phyloP scores from a whole-genome alignment of 257 asterid genomes.

The Solanum pennellii region DNA sequence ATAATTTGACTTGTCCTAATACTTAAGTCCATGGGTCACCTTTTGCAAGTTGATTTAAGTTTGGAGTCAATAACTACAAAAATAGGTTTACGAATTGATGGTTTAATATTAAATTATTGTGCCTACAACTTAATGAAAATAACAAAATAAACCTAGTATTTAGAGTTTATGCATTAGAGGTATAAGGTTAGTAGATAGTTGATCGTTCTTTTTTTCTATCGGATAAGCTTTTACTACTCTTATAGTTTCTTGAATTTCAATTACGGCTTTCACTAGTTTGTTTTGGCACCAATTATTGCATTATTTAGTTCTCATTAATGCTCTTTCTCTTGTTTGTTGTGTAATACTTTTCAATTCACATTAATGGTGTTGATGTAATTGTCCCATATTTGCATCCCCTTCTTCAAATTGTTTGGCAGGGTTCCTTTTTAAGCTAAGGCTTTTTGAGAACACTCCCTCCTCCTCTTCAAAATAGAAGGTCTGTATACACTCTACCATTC shows the following conservation, averaged over 20 bases:
- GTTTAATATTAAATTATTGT: not conserved
- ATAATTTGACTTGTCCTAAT: not conserved
- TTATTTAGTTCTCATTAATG: not conserved
- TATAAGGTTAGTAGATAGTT: not conserved
- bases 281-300: not conserved
- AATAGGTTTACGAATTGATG: not conserved
- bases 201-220: accelerated
- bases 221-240: not conserved
- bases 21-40: not conserved
- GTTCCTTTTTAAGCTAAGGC: accelerated
- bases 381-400: not conserved
- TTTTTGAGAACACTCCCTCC: not conserved
- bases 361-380: not conserved
- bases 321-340: not conserved
- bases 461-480: not conserved
- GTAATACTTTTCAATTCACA: not conserved
- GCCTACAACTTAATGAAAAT: not conserved
- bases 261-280: not conserved
- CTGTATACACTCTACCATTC: accelerated
- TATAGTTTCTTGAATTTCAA: not conserved
- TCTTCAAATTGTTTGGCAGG: not conserved
- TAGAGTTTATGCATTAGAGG: too few species aligned
- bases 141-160: not conserved
- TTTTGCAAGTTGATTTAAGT: not conserved
- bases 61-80: not conserved